Evolutionary conservation across 73 alveolate species (phyloP).

Genomic region (Paramecium sonneborni): DNA sequence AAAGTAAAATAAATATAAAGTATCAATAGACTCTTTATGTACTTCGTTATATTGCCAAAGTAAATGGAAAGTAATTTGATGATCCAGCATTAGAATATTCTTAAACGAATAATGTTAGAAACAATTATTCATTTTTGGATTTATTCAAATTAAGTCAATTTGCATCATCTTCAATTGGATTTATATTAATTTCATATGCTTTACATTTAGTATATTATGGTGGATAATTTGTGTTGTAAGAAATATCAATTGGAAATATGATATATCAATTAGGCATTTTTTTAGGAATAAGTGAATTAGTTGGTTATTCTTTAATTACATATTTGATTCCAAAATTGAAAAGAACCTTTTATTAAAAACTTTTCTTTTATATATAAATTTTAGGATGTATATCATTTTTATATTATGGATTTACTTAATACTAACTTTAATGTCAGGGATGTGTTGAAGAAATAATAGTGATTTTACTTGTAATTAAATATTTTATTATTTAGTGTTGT

Average conservation of each 20-base stretch:
- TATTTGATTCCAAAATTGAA: background rate
- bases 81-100: background rate
- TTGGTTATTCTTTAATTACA: background rate
- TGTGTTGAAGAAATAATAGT: background rate
- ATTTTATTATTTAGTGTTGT: background rate
- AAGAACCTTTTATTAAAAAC: background rate
- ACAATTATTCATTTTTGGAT: background rate
- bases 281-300: background rate
- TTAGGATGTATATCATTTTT: background rate
- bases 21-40: background rate
- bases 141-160: background rate
- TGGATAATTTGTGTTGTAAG: background rate
- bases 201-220: slow-evolving; percentile 42
- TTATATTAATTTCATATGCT: slow-evolving; percentile 22
- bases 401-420: background rate
- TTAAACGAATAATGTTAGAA: background rate
- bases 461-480: background rate
- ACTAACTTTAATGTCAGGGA: background rate
- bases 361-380: background rate
- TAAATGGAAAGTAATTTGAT: background rate
- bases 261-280: background rate
- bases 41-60: background rate
- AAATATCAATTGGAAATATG: background rate
- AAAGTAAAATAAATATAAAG: background rate
- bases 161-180: slow-evolving; percentile 22